phyloP scores from a whole-genome alignment of 768 basidiomycete species.

The Pleurotus sapidus region DNA sequence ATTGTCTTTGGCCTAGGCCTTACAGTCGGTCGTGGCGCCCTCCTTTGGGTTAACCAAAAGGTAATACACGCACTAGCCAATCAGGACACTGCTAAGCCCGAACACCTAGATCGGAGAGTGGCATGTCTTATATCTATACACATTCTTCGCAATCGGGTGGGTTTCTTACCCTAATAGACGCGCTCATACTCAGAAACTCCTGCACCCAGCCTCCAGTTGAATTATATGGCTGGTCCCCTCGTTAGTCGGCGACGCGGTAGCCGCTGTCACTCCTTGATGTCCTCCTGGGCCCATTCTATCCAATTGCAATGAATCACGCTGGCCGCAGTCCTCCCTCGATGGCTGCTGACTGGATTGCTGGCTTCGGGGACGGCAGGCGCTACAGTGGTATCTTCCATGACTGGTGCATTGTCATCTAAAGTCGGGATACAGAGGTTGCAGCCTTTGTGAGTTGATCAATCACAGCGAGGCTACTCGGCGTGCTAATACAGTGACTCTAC shows the following conservation, averaged over 20 bases:
- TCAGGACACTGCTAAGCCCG: background rate
- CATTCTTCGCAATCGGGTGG: conserved; percentile 46
- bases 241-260: conserved; percentile 60
- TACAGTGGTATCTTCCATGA: conserved; percentile 70
- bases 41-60: conserved; percentile 56
- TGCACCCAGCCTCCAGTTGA: conserved; percentile 50
- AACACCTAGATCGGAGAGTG: conserved; percentile 48
- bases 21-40: conserved; percentile 49
- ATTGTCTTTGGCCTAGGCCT: conserved; percentile 37
- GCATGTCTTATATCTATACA: conserved; percentile 50
- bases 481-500: background rate
- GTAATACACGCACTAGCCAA: conserved; percentile 19
- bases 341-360: conserved; percentile 68
- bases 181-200: background rate
- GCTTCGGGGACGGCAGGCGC: conserved; percentile 73
- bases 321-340: conserved; percentile 66
- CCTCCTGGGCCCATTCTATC: conserved; percentile 75
- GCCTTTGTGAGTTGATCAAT: conserved; percentile 47
- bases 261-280: conserved; percentile 64
- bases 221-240: conserved; percentile 70
- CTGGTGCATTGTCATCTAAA: conserved; percentile 62
- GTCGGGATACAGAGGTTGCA: conserved; percentile 61
- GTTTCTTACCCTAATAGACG: conserved; percentile 9
- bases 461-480: background rate
- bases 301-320: conserved; percentile 69